phyloP scores from a whole-genome alignment of 2,329 filamentous ascomycete genomes.

The Amesomyces nigricolor region DNA sequence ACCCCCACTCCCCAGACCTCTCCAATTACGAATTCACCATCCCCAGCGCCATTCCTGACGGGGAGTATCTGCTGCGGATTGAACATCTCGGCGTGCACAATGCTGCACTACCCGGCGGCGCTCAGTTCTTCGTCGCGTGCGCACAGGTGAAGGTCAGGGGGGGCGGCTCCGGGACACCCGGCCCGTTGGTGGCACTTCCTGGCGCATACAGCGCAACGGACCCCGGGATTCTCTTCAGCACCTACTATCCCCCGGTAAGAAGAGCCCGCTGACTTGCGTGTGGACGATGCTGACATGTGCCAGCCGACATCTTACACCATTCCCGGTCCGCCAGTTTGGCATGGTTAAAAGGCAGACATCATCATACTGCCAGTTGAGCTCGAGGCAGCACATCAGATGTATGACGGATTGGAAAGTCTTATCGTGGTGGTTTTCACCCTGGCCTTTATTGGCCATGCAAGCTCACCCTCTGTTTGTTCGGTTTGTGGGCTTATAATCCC shows the following conservation, averaged over 20 bases:
- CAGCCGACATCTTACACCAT: background rate
- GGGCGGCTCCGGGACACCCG: slow-evolving; percentile 28
- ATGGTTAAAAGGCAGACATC: background rate
- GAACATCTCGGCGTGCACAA: slow-evolving; percentile 34
- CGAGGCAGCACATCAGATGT: too few relatives aligned
- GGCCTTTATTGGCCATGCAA: too few relatives aligned
- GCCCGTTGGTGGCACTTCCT: slow-evolving; percentile 29
- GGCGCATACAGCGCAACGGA: slow-evolving; percentile 30
- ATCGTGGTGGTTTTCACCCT: too few relatives aligned
- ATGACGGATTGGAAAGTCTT: too few relatives aligned
- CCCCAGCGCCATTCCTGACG: slow-evolving; percentile 26
- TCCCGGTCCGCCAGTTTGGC: background rate
- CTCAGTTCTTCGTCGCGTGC: slow-evolving; percentile 33
- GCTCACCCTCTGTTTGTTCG: too few relatives aligned
- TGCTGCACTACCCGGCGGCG: slow-evolving; percentile 29
- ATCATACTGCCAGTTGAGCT: background rate
- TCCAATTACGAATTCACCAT: background rate
- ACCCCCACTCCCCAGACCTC: background rate
- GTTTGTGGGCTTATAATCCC: too few relatives aligned
- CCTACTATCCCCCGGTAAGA: background rate
- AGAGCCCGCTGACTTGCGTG: background rate
- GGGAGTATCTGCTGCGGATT: slow-evolving; percentile 34
- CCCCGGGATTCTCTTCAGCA: slow-evolving; percentile 20
- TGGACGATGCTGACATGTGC: background rate
- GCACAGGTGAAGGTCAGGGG: slow-evolving; percentile 30